Evolutionary conservation across 2,329 filamentous ascomycete species (phyloP), one percentile per base, ranked within the genome.

Genomic region (Colletotrichum melonis): DNA sequence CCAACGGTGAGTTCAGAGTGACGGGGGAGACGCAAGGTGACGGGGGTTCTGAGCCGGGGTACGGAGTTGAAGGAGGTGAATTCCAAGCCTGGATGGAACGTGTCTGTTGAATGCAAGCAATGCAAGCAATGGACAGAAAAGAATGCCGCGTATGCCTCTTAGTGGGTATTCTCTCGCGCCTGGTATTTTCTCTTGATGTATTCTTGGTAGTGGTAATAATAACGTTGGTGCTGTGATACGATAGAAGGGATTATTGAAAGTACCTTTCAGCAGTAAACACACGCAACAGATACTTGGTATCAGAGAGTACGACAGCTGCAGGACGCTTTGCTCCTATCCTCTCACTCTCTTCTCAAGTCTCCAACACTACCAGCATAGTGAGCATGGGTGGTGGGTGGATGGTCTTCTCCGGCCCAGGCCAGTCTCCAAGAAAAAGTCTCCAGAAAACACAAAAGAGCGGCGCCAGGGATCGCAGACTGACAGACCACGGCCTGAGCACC

Each of bases 261-360:
- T 63, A 63, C 42, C 28, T 24, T 19, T 22, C 4, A 7, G 54
- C 19, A 7, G 4, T 3, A 12, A n/a, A 12, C 52, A 5, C 55
- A 3, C 4, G 24, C 6, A 24, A 54, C 26, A n/a, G 70, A 28
- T 56, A 73, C 66, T 54, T 57, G 16, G 26, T n/a, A 24, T 24
- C 24, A 22, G 42, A 22, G 42, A 49, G 19, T 49, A 49, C 42
- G 19, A 49, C 42, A 11, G 42, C 42, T 22, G n/a, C 60, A 73
- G 70, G 70, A 73, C 70, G 55, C 24, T 70, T 73, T 73, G 70
- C 70, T 73, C 70, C 67, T 73, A 32, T 55, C 65, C 69, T 35
- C 32, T 35, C 32, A 12, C 32, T 35, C 32, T 35, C 32, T 11
- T 32, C 30, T 32, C 30, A 32, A 32, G 30, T 32, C 30, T 11